Evolutionary conservation across 441 rosid genomes (phyloP).

Genomic region (Gossypium schwendimanii): DNA sequence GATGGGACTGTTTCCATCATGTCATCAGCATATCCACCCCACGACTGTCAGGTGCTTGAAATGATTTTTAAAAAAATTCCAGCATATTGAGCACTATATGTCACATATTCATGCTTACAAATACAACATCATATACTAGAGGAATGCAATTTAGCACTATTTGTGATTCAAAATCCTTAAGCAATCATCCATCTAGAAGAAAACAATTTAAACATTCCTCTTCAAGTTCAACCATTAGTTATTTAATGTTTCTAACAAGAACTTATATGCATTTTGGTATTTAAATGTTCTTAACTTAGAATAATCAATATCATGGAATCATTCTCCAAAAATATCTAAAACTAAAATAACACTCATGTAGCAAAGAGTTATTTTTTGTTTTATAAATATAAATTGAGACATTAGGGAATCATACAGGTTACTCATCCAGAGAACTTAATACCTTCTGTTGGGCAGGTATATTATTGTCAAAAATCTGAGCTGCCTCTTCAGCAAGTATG

Average conservation of each 20-base stretch:
- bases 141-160: neutral
- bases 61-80: neutral
- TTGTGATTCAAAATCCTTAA: neutral
- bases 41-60: neutral
- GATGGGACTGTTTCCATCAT: neutral
- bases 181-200: neutral
- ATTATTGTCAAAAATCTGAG: constrained; percentile 64
- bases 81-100: neutral
- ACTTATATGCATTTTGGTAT: constrained; percentile 4
- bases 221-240: neutral
- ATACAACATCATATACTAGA: neutral
- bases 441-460: constrained; percentile 74
- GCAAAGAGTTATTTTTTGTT: neutral
- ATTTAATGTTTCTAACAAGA: neutral
- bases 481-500: constrained; percentile 72
- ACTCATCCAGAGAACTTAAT: constrained; percentile 6
- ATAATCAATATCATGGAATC: neutral
- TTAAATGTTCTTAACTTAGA: neutral
- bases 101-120: neutral
- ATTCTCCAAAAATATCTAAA: neutral
- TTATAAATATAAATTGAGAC: neutral
- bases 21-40: neutral
- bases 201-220: neutral
- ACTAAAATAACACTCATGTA: neutral
- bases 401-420: neutral